Evolutionary conservation across 352 stramenopile genomes (phyloP).

Genomic region (Phytophthora cryptogea): DNA sequence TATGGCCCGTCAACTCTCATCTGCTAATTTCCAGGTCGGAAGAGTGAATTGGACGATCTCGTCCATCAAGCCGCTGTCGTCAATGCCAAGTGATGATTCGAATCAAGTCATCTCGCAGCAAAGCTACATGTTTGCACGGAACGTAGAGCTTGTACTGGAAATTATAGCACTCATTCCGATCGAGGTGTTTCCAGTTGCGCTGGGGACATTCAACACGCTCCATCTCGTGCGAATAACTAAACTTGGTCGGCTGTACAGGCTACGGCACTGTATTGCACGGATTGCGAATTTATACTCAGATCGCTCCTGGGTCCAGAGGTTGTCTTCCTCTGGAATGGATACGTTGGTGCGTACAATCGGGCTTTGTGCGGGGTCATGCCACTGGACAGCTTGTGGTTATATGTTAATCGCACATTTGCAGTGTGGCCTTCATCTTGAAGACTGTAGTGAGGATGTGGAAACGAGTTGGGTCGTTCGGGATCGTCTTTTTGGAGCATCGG

Average conservation of each 20-base stretch:
- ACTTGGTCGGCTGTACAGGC: constrained; percentile 50
- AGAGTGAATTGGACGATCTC: constrained; percentile 55
- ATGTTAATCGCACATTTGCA: constrained; percentile 63
- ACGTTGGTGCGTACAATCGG: constrained; percentile 47
- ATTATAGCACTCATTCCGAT: constrained; percentile 52
- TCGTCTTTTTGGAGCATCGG: constrained; percentile 43
- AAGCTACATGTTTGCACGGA: constrained; percentile 32
- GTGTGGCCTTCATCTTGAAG: constrained; percentile 57
- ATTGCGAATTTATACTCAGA: constrained; percentile 60
- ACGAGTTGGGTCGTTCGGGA: constrained; percentile 69
- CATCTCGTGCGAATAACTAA: constrained; percentile 66
- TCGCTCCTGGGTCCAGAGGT: constrained; percentile 36
- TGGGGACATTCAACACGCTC: constrained; percentile 46
- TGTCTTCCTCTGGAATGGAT: constrained; percentile 65
- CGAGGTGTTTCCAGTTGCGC: constrained; percentile 43
- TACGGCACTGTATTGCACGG: constrained; percentile 40
- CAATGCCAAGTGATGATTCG: constrained; percentile 22
- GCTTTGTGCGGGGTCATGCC: constrained; percentile 31
- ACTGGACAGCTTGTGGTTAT: constrained; percentile 70
- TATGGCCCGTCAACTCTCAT: constrained; percentile 7
- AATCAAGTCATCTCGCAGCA: constrained; percentile 5
- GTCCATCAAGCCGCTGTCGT: constrained; percentile 32
- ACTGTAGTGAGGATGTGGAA: constrained; percentile 41
- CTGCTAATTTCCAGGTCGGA: constrained; percentile 9
- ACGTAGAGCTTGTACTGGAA: constrained; percentile 49